Evolutionary conservation across 768 basidiomycete species (phyloP).

Genomic region (Neoboletus subvelutipes): DNA sequence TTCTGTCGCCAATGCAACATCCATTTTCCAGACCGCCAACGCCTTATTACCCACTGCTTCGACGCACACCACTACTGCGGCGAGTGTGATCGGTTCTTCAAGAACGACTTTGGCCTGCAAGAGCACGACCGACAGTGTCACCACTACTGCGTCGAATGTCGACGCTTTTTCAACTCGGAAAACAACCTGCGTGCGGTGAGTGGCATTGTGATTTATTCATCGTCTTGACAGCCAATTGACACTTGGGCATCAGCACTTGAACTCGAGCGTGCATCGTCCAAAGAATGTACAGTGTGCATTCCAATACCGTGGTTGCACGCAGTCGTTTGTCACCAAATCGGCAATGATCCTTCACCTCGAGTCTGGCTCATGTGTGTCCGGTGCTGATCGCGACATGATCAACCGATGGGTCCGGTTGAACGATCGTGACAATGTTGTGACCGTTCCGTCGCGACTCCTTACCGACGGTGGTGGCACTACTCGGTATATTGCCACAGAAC

Average conservation of each 20-base stretch:
- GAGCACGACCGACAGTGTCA: constrained; percentile 49
- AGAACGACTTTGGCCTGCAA: constrained; percentile 37
- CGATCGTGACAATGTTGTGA: constrained; percentile 52
- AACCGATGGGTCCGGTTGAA: constrained; percentile 37
- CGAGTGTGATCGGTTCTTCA: constrained; percentile 43
- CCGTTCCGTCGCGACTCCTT: constrained; percentile 53
- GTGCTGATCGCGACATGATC: constrained; percentile 40
- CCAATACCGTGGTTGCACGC: constrained; percentile 39
- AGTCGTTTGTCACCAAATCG: constrained; percentile 49
- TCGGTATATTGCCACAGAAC: constrained; percentile 33
- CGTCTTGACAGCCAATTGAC: neutral
- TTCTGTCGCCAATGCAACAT: constrained; percentile 54
- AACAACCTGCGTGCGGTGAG: constrained; percentile 18
- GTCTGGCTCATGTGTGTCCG: constrained; percentile 53
- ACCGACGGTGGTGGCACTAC: constrained; percentile 20
- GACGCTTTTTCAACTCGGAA: constrained; percentile 39
- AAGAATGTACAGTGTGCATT: constrained; percentile 39
- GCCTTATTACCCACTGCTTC: constrained; percentile 43
- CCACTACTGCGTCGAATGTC: constrained; percentile 47
- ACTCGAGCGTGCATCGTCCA: constrained; percentile 50
- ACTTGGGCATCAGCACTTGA: constrained; percentile 44
- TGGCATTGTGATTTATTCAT: neutral
- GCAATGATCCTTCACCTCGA: constrained; percentile 66
- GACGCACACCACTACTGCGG: constrained; percentile 44
- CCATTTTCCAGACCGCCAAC: constrained; percentile 37